phyloP scores from a whole-genome alignment of 1,139 yeast genomes.

The Debaryomyces sp. region DNA sequence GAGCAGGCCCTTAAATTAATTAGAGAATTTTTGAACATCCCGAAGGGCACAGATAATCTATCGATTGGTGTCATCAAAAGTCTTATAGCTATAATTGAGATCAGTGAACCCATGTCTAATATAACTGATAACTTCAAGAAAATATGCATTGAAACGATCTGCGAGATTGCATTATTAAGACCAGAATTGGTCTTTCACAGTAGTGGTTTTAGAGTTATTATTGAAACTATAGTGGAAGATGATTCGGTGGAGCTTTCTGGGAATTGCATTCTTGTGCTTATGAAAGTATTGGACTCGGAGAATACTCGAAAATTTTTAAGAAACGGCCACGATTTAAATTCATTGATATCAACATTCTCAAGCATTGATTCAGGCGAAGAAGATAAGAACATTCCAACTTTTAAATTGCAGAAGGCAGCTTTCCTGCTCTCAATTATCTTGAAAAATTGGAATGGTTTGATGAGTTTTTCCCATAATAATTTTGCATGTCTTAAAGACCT shows the following conservation, averaged over 20 bases:
- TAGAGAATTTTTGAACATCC: conserved; percentile 61
- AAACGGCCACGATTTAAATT: conserved; percentile 65
- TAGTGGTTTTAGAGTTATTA: conserved; percentile 65
- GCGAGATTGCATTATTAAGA: conserved; percentile 65
- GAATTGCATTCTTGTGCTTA: conserved; percentile 57
- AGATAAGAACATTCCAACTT: conserved; percentile 14
- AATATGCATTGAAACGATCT: conserved; percentile 66
- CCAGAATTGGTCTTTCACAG: conserved; percentile 65
- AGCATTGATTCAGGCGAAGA: conserved; percentile 6
- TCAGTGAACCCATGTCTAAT: conserved; percentile 31
- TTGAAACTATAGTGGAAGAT: conserved; percentile 57
- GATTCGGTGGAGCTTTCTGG: conserved; percentile 63
- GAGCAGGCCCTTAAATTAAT: conserved; percentile 78
- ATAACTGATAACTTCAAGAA: conserved; percentile 51
- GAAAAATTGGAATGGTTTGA: conserved; percentile 77
- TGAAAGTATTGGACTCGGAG: conserved; percentile 63
- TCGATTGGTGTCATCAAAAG: conserved; percentile 73
- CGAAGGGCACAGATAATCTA: conserved; percentile 57
- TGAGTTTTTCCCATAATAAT: conserved; percentile 61
- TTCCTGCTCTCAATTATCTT: conserved; percentile 61
- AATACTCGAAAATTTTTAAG: conserved; percentile 57
- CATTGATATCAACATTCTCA: conserved; percentile 63
- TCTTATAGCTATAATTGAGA: conserved; percentile 70
- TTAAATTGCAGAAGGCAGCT: conserved; percentile 61
- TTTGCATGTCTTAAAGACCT: conserved; percentile 62